Conservation (phyloP, 2,329 filamentous ascomycete genomes). For the Phialophora macrospora region DNA sequence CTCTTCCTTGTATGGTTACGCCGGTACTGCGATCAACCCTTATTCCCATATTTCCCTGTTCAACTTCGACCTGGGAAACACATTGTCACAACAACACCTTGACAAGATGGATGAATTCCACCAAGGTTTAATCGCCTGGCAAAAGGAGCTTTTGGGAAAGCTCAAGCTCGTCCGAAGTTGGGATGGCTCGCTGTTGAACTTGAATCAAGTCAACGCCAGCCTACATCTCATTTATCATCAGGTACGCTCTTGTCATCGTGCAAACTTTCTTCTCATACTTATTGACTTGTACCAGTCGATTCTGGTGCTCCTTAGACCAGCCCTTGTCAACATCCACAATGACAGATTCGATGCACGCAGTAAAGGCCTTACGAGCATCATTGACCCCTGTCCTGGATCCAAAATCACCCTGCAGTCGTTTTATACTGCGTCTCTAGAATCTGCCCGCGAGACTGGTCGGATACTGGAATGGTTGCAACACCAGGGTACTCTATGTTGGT, state of each 20-base stretch:
- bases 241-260: constrained; percentile 12
- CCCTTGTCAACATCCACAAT: constrained; percentile 27
- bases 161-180: constrained; percentile 23
- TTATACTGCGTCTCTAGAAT: constrained; percentile 17
- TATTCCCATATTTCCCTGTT: constrained; percentile 30
- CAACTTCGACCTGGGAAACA: constrained; percentile 22
- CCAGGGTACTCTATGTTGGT: constrained; percentile 25
- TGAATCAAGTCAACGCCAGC: constrained; percentile 25
- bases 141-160: constrained; percentile 18
- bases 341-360: constrained; percentile 19
- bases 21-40: constrained; percentile 30
- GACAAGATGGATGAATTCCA: constrained; percentile 32
- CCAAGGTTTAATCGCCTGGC: constrained; percentile 20
- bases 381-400: too few species aligned
- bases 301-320: constrained; percentile 27
- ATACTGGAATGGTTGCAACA: constrained; percentile 27
- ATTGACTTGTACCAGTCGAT: constrained; percentile 19
- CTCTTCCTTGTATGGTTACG: constrained; percentile 30
- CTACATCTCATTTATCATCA: constrained; percentile 31
- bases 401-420: neutral
- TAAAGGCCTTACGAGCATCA: neutral
- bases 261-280: constrained; percentile 4
- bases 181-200: constrained; percentile 21
- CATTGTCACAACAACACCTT: constrained; percentile 27
- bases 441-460: constrained; percentile 20